Conservation (phyloP, 129 eudicot genomes). For the Apium graveolens region DNA sequence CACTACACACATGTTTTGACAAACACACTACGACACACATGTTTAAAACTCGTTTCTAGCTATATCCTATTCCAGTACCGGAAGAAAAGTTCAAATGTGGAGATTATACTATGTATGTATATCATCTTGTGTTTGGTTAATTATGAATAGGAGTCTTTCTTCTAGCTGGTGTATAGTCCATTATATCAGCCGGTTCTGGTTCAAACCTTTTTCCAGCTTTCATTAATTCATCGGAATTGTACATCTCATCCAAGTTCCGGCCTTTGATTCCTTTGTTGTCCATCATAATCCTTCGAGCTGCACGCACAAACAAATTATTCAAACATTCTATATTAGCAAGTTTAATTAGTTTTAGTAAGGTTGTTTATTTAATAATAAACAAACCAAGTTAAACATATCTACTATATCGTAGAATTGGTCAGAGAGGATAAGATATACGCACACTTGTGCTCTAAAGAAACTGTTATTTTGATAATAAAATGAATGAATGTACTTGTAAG, state of each 20-base stretch:
- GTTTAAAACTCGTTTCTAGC: too few relatives aligned
- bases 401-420: too few relatives aligned
- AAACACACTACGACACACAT: too few relatives aligned
- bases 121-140: background rate
- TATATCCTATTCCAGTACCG: too few relatives aligned
- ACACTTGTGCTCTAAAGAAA: background rate
- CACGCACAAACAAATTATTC: background rate
- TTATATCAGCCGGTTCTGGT: background rate
- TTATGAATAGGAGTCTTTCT: constrained; percentile 7
- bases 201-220: background rate
- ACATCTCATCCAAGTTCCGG: background rate
- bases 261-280: background rate
- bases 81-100: too few relatives aligned
- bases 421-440: too few relatives aligned
- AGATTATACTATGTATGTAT: too few relatives aligned
- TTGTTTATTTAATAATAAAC: too few relatives aligned
- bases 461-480: background rate
- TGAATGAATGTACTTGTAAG: background rate
- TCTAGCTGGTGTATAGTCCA: constrained; percentile 3
- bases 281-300: background rate
- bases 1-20: too few relatives aligned
- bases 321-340: too few relatives aligned
- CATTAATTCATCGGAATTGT: background rate
- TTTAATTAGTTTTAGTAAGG: too few relatives aligned
- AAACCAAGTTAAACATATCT: background rate